A percentile compares a stretch with the other conserved stretches of the same genome.
phyloP scores from a whole-genome alignment of 192 early-diverging fungal genomes.

The Backusella luteola region DNA sequence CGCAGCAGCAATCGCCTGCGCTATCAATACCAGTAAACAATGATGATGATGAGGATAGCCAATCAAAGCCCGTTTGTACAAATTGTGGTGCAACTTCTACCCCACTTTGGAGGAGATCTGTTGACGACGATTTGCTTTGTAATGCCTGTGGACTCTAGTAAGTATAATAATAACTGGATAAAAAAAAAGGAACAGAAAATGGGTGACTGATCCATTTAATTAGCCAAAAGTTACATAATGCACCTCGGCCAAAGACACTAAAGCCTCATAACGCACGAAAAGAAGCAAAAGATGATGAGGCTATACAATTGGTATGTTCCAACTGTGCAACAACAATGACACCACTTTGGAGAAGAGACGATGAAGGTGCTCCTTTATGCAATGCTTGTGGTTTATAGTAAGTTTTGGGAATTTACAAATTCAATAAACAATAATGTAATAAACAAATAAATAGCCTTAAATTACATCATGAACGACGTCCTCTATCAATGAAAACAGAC shows the following conservation, averaged over 20 bases:
- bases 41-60: neutral
- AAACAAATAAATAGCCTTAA: constrained; percentile 18
- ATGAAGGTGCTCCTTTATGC: constrained; percentile 52
- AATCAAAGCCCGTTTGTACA: constrained; percentile 44
- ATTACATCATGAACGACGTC: constrained; percentile 29
- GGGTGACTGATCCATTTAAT: no score
- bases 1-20: neutral
- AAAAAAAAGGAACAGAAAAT: no score
- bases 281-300: constrained; percentile 44
- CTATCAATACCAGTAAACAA: neutral
- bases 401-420: neutral
- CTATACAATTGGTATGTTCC: constrained; percentile 50
- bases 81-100: constrained; percentile 86
- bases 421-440: neutral
- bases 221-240: constrained; percentile 80
- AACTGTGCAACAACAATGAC: constrained; percentile 84
- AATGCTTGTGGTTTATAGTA: constrained; percentile 56
- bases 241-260: constrained; percentile 75
- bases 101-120: constrained; percentile 88
- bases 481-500: constrained; percentile 30
- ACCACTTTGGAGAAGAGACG: constrained; percentile 85
- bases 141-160: constrained; percentile 97
- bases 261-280: constrained; percentile 70
- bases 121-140: constrained; percentile 84
- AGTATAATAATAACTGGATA: constrained; percentile 4